Base-by-base conservation (phyloP, 2,329 filamentous ascomycete species). In the Paraconiothyrium sp. region DNA sequence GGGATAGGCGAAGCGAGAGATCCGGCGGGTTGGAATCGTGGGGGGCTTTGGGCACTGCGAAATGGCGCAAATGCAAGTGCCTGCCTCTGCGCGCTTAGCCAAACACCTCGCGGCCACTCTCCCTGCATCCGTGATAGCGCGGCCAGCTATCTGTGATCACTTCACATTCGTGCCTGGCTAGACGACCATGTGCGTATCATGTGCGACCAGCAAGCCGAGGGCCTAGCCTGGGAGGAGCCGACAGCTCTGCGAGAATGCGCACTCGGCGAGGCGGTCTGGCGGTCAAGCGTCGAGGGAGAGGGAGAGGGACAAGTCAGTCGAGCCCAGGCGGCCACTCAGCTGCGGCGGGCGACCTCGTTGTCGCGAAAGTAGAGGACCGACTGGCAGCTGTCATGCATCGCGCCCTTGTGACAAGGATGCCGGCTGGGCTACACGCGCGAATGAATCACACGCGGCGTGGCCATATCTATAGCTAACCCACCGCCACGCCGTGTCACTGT, bases 371-470 rank as follows among this genome's bases (percentile, higher is more conserved):
- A 54, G 35, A 35, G 48, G 47, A 46, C 37, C 8, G 39, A 54
- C 49, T 43, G 48, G 57, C 49, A 46, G 57, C 49, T 48, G 57
- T 59, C 57, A 59, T 59, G 58, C 58, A 59, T 54, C 57, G 6
- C 35, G 50, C 50, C 47, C 58, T 50, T n/a, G 52, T 60, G 52
- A 57, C 58, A 47, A 54, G 58, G 58, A 16, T 55, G 37, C 34
- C 39, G 20, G 24, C 52, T 14, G 39, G 39, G 27, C 27, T 30
- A 41, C 34, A 44, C 41, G 24, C 39, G 27, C 41, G 13, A 43
- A 13, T 55, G 39, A 44, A 35, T 54, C 52, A 34, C 24, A 35
- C 54, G 46, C 51, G 30, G 51, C 50, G 50, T 43, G 39, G 9
- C 20, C 20, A 54, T 54, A 55, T 46, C 34, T 35, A 41, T 32